Conservation (phyloP, 176 grass and related monocot genomes). For the Microstegium vimineum region DNA sequence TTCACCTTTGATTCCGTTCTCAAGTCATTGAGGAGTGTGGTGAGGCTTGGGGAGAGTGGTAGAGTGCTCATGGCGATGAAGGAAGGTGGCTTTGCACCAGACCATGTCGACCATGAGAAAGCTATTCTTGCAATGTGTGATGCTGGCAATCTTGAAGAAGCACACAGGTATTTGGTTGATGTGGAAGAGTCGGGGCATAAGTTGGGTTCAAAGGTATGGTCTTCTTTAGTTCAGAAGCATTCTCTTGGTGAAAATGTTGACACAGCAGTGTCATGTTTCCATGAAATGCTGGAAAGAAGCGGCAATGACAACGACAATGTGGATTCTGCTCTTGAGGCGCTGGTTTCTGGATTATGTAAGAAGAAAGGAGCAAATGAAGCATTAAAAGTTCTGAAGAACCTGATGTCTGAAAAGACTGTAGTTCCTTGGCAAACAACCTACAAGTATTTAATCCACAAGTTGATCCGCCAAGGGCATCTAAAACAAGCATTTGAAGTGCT, state of each 20-base stretch:
- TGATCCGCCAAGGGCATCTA: constrained; percentile 39
- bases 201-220: constrained; percentile 50
- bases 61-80: constrained; percentile 73
- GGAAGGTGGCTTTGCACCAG: constrained; percentile 56
- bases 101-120: constrained; percentile 45
- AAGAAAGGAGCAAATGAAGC: constrained; percentile 49
- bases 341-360: constrained; percentile 50
- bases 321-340: constrained; percentile 39
- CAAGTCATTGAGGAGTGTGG: constrained; percentile 65
- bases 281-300: constrained; percentile 41
- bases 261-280: constrained; percentile 43
- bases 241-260: constrained; percentile 40
- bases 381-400: constrained; percentile 50
- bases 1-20: constrained; percentile 45
- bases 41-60: constrained; percentile 62
- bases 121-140: constrained; percentile 61
- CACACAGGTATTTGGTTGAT: constrained; percentile 34
- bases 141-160: constrained; percentile 48
- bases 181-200: constrained; percentile 53
- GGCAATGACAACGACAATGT: constrained; percentile 22
- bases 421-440: constrained; percentile 67
- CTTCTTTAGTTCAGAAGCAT: constrained; percentile 48
- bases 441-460: constrained; percentile 59
- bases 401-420: constrained; percentile 41
- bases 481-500: constrained; percentile 58